Base-by-base conservation (phyloP, 2,329 filamentous ascomycete genomes). In the Aspergillus sp. region DNA sequence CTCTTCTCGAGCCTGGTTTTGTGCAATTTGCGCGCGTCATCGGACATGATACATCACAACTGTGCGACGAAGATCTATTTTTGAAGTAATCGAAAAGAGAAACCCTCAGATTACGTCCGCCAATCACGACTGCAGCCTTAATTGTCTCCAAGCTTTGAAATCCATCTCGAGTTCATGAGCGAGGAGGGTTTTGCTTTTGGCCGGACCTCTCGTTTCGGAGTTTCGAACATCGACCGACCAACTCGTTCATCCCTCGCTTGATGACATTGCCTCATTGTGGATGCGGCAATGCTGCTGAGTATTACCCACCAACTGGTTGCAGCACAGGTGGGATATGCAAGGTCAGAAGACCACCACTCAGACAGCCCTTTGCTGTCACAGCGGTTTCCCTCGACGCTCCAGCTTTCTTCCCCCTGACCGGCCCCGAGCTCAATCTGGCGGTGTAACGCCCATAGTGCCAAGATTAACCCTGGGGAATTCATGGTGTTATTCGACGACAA, bases 401-500 rank as follows among this genome's bases (percentile, higher is more conserved):
- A 57, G 46, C 41, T 42, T 52, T 34, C 57, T 61, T 45, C 48
- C 52, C 52, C 54, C 51, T 51, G 44, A 15, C 51, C 62, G 58
- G 57, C 48, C 58, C 61, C 57, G 59, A 61, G 58, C 53, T 45
- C 53, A 56, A 60, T 66, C 63, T 66, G 56, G 64, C 64, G 64
- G 64, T 66, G 64, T 65, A 66, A 65, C 59, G 42, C 37, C n/a
- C 39, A 54, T 49, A 34, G 17, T 40, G 59, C 61, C 51, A 61
- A 63, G 61, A 39, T 39, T 27, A 30, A 51, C 52, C 45, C 57
- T 46, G 53, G 52, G 42, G 37, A 49, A 52, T 44, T 37, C 41
- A 49, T 11, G 12, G 46, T 37, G 49, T 47, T 51, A 41, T 54
- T 51, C 41, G 39, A 44, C 24, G 40, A 44, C 17, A 34, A 13